Evolutionary conservation across 2,329 filamentous ascomycete genomes (phyloP).

Genomic region (Aspergillus tanneri): DNA sequence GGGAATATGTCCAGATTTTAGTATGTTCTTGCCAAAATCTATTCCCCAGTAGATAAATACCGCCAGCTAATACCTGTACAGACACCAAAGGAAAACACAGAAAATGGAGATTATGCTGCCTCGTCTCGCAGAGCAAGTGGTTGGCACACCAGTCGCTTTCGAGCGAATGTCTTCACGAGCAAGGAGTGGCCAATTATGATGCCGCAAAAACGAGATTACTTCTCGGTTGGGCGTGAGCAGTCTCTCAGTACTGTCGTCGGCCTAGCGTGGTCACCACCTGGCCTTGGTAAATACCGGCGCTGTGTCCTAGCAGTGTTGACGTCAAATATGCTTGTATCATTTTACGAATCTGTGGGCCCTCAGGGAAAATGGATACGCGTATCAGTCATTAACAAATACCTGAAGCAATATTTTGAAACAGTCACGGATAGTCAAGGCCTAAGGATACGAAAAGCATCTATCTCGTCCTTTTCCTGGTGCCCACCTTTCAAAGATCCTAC

Average conservation of each 20-base stretch:
- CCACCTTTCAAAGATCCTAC: constrained; percentile 28
- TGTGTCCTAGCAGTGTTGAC: constrained; percentile 58
- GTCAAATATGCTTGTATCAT: constrained; percentile 55
- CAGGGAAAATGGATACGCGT: constrained; percentile 53
- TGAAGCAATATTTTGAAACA: constrained; percentile 42
- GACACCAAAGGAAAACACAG: constrained; percentile 26
- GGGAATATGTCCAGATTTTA: constrained; percentile 56
- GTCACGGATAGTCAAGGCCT: constrained; percentile 22
- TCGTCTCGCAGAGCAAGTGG: constrained; percentile 23
- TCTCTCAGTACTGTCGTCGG: constrained; percentile 52
- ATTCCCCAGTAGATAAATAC: constrained; percentile 4
- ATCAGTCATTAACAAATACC: constrained; percentile 52
- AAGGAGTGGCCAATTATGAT: constrained; percentile 51
- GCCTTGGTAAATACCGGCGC: constrained; percentile 54
- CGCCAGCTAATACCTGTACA: constrained; percentile 21
- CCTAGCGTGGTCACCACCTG: constrained; percentile 58
- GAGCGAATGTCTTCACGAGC: constrained; percentile 53
- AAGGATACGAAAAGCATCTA: constrained; percentile 31
- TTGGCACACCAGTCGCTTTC: constrained; percentile 46
- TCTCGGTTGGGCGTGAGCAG: constrained; percentile 60
- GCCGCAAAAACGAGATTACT: constrained; percentile 48
- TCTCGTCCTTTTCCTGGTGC: constrained; percentile 47
- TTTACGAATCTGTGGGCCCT: constrained; percentile 55
- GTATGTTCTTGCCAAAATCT: constrained; percentile 30
- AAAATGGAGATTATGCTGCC: constrained; percentile 26